These are phyloP conservation scores for Coprinopsis marcescibilis DNA, from an alignment of 768 basidiomycete genomes.

Conservation along the genomic window DNA sequence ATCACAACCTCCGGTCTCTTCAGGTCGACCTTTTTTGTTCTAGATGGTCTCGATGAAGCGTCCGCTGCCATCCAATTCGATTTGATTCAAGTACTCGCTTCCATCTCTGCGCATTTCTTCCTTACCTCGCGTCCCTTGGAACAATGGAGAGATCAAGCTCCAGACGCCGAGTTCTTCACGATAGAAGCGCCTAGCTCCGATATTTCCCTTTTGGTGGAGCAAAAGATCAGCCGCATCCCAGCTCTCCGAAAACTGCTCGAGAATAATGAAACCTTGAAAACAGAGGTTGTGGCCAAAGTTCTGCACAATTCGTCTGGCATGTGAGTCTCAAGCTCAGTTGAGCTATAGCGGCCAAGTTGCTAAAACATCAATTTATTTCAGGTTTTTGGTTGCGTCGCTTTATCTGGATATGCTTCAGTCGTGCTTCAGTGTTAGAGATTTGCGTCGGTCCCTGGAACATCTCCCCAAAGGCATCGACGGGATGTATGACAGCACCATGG, in stretches of 20 bases:
- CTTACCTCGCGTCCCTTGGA: slow-evolving; percentile 1
- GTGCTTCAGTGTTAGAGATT: neutral
- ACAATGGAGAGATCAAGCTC: neutral
- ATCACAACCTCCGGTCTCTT: neutral
- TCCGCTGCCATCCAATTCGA: neutral
- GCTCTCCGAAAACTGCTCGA: neutral
- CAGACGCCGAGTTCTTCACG: neutral
- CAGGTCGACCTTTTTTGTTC: neutral
- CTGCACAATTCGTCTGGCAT: slow-evolving; percentile 4
- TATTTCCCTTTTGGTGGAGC: neutral
- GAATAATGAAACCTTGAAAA: neutral
- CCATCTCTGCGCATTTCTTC: neutral
- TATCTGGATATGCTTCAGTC: neutral
- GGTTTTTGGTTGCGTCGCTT: slow-evolving; percentile 3
- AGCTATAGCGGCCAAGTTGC: neutral
- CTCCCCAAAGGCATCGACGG: neutral
- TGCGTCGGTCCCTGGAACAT: neutral
- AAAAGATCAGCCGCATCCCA: neutral
- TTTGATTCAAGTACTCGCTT: neutral
- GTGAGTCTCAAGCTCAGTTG: neutral
- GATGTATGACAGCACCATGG: neutral
- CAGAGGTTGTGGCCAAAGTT: neutral
- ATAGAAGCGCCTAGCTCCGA: neutral
- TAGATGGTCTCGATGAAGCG: slow-evolving; percentile 7
- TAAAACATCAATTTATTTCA: no score